Evolutionary conservation across 2,329 filamentous ascomycete species (phyloP).

Genomic region (Allantophomopsis lycopodina): DNA sequence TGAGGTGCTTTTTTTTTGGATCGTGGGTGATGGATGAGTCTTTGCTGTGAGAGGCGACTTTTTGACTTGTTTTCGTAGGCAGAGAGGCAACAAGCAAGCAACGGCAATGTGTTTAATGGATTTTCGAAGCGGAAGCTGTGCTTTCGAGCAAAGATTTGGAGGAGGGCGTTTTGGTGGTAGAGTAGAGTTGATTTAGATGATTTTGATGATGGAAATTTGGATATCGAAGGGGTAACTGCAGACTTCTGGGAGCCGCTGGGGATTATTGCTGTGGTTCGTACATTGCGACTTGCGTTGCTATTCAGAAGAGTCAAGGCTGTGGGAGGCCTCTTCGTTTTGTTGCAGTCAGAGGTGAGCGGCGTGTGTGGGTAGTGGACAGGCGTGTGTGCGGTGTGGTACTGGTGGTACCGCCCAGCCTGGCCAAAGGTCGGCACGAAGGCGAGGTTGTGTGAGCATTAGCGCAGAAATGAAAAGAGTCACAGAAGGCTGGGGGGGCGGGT

Average conservation of each 20-base stretch:
- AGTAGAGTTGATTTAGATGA: not conserved
- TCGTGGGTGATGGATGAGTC: too few relatives aligned
- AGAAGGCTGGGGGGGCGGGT: too few relatives aligned
- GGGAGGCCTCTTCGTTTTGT: too few relatives aligned
- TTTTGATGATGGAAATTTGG: not conserved
- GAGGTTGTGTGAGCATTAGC: too few relatives aligned
- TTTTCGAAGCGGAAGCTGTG: not conserved
- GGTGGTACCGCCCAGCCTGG: too few relatives aligned
- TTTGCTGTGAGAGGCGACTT: constrained; percentile 5
- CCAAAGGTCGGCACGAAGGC: too few relatives aligned
- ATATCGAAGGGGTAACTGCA: constrained; percentile 7
- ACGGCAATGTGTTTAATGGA: constrained; percentile 1
- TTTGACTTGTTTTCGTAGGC: constrained; percentile 8
- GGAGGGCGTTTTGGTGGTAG: not conserved
- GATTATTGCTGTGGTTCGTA: constrained; percentile 13
- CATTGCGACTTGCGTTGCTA: constrained; percentile 8
- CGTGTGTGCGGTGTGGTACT: too few relatives aligned
- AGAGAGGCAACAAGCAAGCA: constrained; percentile 1
- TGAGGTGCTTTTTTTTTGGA: not conserved
- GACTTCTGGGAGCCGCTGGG: constrained; percentile 18
- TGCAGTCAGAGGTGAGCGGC: too few relatives aligned
- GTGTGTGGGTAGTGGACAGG: too few relatives aligned
- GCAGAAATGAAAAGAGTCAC: too few relatives aligned
- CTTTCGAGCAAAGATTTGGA: not conserved
- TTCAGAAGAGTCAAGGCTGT: too few relatives aligned